Evolutionary conservation across 2,329 filamentous ascomycete species (phyloP).

Genomic region (Akanthomyces dipterigenus): DNA sequence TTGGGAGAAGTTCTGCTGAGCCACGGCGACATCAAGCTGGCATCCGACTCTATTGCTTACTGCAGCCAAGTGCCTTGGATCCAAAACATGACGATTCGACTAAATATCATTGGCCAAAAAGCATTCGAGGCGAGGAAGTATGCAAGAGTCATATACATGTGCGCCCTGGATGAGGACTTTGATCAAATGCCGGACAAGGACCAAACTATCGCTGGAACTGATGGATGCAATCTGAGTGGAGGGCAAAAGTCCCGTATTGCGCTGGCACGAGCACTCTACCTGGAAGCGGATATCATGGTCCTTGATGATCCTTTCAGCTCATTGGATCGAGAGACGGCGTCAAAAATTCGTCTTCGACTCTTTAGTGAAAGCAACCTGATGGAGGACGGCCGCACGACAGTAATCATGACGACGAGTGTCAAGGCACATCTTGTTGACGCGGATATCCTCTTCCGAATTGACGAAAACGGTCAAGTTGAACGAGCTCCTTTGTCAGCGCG

Average conservation of each 20-base stretch:
- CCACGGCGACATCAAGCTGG: constrained; percentile 18
- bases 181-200: background rate
- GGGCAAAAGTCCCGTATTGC: constrained; percentile 20
- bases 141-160: background rate
- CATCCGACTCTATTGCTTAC: constrained; percentile 14
- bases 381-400: constrained; percentile 14
- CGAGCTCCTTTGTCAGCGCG: background rate
- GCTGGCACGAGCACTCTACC: constrained; percentile 85
- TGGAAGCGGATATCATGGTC: constrained; percentile 79
- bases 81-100: background rate
- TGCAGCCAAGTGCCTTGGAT: constrained; percentile 10
- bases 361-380: constrained; percentile 13
- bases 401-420: constrained; percentile 5
- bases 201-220: constrained; percentile 5
- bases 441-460: background rate
- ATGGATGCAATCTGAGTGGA: constrained; percentile 15
- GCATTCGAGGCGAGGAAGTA: background rate
- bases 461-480: background rate
- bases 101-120: background rate
- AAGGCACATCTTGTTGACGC: background rate
- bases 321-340: constrained; percentile 9
- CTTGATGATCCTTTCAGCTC: constrained; percentile 59
- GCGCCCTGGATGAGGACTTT: constrained; percentile 36
- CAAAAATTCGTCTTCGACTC: constrained; percentile 9
- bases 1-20: constrained; percentile 13